Evolutionary conservation across 2,329 filamentous ascomycete genomes (phyloP).

Genomic region (Diaporthe ampelina): DNA sequence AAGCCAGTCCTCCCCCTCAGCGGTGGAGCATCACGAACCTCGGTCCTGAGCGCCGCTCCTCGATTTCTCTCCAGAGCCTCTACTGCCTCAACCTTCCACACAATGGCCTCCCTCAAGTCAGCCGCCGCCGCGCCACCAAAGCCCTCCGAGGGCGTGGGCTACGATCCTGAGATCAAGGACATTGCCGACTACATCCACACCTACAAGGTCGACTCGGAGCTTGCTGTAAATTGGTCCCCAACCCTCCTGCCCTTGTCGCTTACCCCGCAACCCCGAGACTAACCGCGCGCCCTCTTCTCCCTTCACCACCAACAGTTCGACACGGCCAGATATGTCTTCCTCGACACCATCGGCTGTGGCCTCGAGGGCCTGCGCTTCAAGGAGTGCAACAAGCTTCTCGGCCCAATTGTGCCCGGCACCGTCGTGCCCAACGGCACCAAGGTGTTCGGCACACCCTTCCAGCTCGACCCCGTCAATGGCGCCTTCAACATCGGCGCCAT

Average conservation of each 20-base stretch:
- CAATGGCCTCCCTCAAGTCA: slow-evolving; percentile 61
- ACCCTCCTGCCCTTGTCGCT: neutral
- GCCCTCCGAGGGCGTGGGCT: slow-evolving; percentile 70
- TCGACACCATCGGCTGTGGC: slow-evolving; percentile 97
- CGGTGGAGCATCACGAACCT: slow-evolving; percentile 36
- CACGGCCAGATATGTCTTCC: slow-evolving; percentile 95
- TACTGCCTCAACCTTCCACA: slow-evolving; percentile 61
- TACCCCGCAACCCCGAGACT: slow-evolving; percentile 42
- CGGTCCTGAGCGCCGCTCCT: slow-evolving; percentile 48
- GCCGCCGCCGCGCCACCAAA: slow-evolving; percentile 60
- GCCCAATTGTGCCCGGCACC: slow-evolving; percentile 91
- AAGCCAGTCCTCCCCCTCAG: slow-evolving; percentile 47
- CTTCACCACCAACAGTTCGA: slow-evolving; percentile 75
- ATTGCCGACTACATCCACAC: slow-evolving; percentile 97
- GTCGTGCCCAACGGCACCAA: slow-evolving; percentile 91
- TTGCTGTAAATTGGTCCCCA: slow-evolving; percentile 75
- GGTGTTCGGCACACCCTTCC: slow-evolving; percentile 92
- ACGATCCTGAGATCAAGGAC: slow-evolving; percentile 93
- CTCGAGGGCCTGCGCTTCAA: slow-evolving; percentile 96
- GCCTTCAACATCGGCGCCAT: slow-evolving; percentile 99
- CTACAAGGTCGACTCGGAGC: slow-evolving; percentile 89
- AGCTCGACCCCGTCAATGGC: slow-evolving; percentile 94
- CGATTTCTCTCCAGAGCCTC: slow-evolving; percentile 47
- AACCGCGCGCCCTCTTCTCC: slow-evolving; percentile 41
- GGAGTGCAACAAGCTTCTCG: slow-evolving; percentile 95